Evolutionary conservation across 2,329 filamentous ascomycete genomes (phyloP), one percentile per base, ranked within the genome.

Genomic region (Botrytis hyacinthi): DNA sequence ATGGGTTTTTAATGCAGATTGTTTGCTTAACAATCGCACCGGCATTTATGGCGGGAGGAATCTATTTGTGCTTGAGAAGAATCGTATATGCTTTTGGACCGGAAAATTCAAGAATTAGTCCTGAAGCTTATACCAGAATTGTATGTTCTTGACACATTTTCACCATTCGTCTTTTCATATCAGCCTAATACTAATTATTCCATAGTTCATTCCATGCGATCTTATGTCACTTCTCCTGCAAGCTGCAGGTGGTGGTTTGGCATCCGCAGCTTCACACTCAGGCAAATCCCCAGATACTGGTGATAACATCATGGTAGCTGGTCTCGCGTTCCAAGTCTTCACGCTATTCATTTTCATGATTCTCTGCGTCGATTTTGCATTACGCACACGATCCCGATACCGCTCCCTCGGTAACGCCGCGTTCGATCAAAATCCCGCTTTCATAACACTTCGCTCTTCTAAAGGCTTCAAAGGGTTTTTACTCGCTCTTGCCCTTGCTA

Each of bases 291-390:
- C 82, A 22, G 75, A 82, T 1, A 76, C 78, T 0, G 90, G 89
- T n/a, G 85, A 87, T 75, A 83, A 91, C 78, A 86, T 91, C 81
- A 90, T 90, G 86, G 84, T 92, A n/a, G 88, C 88, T 7, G 90
- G 90, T 46, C 85, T 92, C 0, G 80, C 84, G 29, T 88, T 87
- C 79, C 90, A 92, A 78, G 89, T 91, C 61, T 81, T 85, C 74
- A 89, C 87, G 8, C 83, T 91, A 51, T 76, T 84, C 60, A 78
- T 84, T 26, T 79, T 85, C 73, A 92, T 92, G 83, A 85, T 87
- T 4, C 71, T 77, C 46, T 79, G 78, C 42, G 35, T 73, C 59
- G 78, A 79, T 46, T 79, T 79, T 22, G 76, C 75, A 14, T 54
- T 77, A 22, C 76, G 77, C 18, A 78, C 78, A 3, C 70, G 71